Evolutionary conservation across 345 rosid genomes (phyloP), one percentile per base, ranked within the genome.

Genomic region (Boechera divaricarpa): DNA sequence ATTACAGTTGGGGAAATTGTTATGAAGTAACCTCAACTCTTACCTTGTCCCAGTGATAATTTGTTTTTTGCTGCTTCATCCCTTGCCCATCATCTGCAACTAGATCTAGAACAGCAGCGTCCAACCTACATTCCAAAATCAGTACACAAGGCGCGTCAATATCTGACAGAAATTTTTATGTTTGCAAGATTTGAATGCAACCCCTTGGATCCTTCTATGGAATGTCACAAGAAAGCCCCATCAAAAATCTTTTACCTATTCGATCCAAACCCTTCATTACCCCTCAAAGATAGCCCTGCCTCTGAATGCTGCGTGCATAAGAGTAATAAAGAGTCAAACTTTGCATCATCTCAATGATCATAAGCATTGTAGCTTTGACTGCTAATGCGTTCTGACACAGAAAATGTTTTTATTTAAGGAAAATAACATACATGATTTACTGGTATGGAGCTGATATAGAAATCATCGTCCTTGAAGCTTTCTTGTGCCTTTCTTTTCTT

Each of bases 21-120:
- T 13, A 53, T 16, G 31, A 67, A 45, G 63, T 35, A 52, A 39
- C 13, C 56, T 10, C 44, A 68, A 33, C 28, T 24, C 26, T 71
- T 81, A 95, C 99, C 98, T 88, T 92, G 82, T 95, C 99, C 99
- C 99, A 95, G 70, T 95, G 99, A 74, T 75, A 89, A 69, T 73
- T 73, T 28, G 88, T 28, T 82, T 88, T 84, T 77, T 92, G 98
- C 82, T 92, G 92, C 80, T 87, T 87, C 82, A 91, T 75, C 56
- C 96, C 98, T 67, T 33, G 82, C 60, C 87, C 80, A 79, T 95
- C 94, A 80, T 92, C 99, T 63, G 97, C 99, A 73, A 95, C 97
- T 53, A 95, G 91, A 89, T 95, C 98, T 32, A 92, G 77, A 41
- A 95, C 97, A 70, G 98, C 97, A 81, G 85, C 66, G 36, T 92